Evolutionary conservation across 768 basidiomycete genomes (phyloP).

Genomic region (Tubosaeta sp.): DNA sequence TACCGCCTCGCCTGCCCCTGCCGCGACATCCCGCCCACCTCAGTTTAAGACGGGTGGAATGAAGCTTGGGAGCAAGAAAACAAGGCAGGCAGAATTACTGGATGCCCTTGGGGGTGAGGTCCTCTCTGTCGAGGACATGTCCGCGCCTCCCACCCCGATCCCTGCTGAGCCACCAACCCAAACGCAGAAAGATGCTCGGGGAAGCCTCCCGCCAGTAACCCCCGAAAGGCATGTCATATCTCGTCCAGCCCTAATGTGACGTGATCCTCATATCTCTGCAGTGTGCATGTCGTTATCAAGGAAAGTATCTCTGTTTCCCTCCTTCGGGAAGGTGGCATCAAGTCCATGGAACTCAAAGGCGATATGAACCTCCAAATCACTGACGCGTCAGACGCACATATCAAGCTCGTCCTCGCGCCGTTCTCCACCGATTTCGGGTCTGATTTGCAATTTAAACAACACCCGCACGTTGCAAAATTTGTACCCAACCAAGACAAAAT

Average conservation of each 20-base stretch:
- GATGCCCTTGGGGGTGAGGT: conserved; percentile 84
- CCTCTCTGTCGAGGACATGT: conserved; percentile 49
- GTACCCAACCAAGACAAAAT: conserved; percentile 59
- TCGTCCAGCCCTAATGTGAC: not conserved
- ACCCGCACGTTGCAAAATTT: conserved; percentile 91
- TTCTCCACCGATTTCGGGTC: conserved; percentile 56
- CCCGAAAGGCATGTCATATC: conserved; percentile 58
- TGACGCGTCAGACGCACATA: conserved; percentile 65
- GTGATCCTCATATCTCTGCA: conserved; percentile 27
- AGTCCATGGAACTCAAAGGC: conserved; percentile 88
- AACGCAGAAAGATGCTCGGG: conserved; percentile 45
- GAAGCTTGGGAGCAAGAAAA: conserved; percentile 94
- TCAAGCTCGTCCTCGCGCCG: conserved; percentile 63
- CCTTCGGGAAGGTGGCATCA: conserved; percentile 85
- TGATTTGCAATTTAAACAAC: conserved; percentile 92
- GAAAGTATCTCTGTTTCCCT: conserved; percentile 80
- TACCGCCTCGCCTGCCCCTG: conserved; percentile 40
- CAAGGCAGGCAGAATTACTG: conserved; percentile 80
- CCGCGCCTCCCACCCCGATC: conserved; percentile 48
- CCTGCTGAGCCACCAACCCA: conserved; percentile 43
- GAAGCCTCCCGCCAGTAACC: conserved; percentile 70
- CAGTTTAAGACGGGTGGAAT: conserved; percentile 94
- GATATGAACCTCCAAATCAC: conserved; percentile 90
- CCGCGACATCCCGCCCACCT: conserved; percentile 54
- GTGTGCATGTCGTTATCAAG: conserved; percentile 82